Evolutionary conservation across 2,329 filamentous ascomycete genomes (phyloP).

Genomic region (Xylaria multiplex): DNA sequence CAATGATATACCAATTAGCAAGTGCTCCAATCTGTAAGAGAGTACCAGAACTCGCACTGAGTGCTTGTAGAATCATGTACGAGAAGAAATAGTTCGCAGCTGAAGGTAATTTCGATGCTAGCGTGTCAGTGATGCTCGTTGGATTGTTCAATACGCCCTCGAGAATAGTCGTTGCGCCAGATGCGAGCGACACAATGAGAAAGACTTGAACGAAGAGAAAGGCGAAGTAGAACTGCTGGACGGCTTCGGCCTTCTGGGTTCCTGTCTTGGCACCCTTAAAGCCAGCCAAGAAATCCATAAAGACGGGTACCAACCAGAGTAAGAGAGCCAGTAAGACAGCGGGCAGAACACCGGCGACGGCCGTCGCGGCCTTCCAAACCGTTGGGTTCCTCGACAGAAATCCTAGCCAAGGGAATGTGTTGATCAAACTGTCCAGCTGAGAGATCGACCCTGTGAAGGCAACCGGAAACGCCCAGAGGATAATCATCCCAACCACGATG

Average conservation of each 20-base stretch:
- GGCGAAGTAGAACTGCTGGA: slow-evolving; percentile 91
- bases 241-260: slow-evolving; percentile 79
- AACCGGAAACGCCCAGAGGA: slow-evolving; percentile 91
- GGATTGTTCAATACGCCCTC: slow-evolving; percentile 68
- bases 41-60: slow-evolving; percentile 90
- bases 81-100: slow-evolving; percentile 98
- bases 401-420: slow-evolving; percentile 71
- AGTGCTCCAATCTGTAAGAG: slow-evolving; percentile 85
- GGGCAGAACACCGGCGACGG: slow-evolving; percentile 86
- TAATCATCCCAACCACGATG: slow-evolving; percentile 77
- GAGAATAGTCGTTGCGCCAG: slow-evolving; percentile 72
- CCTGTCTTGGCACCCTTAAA: slow-evolving; percentile 86
- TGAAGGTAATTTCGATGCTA: slow-evolving; percentile 83
- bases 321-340: slow-evolving; percentile 79
- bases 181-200: slow-evolving; percentile 87
- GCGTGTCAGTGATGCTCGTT: slow-evolving; percentile 71
- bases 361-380: slow-evolving; percentile 69
- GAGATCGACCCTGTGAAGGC: slow-evolving; percentile 86
- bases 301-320: slow-evolving; percentile 81
- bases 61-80: slow-evolving; percentile 94
- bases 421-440: slow-evolving; percentile 77
- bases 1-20: slow-evolving; percentile 81
- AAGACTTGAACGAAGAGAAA: slow-evolving; percentile 97
- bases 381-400: slow-evolving; percentile 71
- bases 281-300: slow-evolving; percentile 77